Percentiles rank a stretch among this genome's conserved stretches.
Conservation (phyloP, 352 stramenopile genomes). For the Phytophthora palmivora region DNA sequence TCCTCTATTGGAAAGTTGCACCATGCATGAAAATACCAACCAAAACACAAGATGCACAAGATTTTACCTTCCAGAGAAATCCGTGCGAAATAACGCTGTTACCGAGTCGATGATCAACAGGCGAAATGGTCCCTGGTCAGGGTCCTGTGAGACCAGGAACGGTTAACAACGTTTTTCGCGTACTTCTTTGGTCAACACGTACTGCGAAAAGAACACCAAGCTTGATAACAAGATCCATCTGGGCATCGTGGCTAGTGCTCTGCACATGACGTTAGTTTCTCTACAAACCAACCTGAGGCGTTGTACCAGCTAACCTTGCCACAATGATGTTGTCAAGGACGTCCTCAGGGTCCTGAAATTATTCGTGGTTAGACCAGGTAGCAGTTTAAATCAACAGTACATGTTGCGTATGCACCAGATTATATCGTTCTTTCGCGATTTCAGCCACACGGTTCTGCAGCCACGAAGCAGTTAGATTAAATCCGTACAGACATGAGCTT, state of each 20-base stretch:
- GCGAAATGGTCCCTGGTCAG: conserved; percentile 76
- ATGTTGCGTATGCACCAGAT: conserved; percentile 54
- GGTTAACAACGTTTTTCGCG: not conserved
- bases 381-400: not conserved
- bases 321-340: conserved; percentile 96
- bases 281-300: not conserved
- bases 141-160: conserved; percentile 45
- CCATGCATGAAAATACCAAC: not conserved
- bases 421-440: conserved; percentile 86
- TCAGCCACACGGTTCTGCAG: conserved; percentile 85
- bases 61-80: conserved; percentile 83
- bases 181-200: conserved; percentile 4
- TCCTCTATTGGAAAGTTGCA: conserved; percentile 34
- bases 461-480: conserved; percentile 6
- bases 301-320: conserved; percentile 54
- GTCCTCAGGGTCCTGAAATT: conserved; percentile 70
- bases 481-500: not conserved
- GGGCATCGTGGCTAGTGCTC: conserved; percentile 86
- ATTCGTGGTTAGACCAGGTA: conserved; percentile 1
- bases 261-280: conserved; percentile 27
- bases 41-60: not conserved
- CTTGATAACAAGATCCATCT: conserved; percentile 90
- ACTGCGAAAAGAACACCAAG: conserved; percentile 77
- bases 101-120: conserved; percentile 93
- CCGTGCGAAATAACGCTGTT: conserved; percentile 90